Evolutionary conservation across 2,329 filamentous ascomycete species (phyloP), one percentile per base, ranked within the genome.

Genomic region (Hirsutella rhossiliensis): DNA sequence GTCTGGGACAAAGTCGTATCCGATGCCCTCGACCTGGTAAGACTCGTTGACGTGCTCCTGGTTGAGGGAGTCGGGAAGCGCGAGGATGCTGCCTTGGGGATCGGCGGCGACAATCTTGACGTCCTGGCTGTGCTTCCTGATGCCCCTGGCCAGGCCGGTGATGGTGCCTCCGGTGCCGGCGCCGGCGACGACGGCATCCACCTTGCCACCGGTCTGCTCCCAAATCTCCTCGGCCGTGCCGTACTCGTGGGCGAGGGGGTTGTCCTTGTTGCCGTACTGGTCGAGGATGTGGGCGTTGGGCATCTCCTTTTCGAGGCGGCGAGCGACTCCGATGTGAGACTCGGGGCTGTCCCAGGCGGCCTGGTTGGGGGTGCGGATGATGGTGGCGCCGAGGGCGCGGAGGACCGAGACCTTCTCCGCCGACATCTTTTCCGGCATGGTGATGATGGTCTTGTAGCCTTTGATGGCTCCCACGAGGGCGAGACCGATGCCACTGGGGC

Each of bases 21-120:
- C 92, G 56, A 98, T 98, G 38, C 92, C 92, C 68, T 98, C 92
- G 1, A 98, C 92, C 69, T 98, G 97, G 72, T 98, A 98, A 1
- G 82, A 72, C 62, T 87, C 80, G 58, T 96, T 90, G 48, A 77
- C 75, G 59, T 82, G 78, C 50, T 86, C 82, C 40, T 86, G 72
- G 63, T 98, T 98, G 53, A 98, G 69, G 6, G 64, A 56, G 52
- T 84, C 78, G 2, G 92, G 92, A 29, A 94, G 58, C 11, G 92
- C 92, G 41, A 98, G 73, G 53, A 97, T 88, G 46, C 87, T 95
- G 43, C 92, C 92, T 41, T 89, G 78, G 0, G 92, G 92, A 63
- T 98, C 92, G 5, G 90, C 92, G 3, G 87, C 89, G 44, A 98
- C 79, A 48, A 97, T 79, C 69, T 92, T 92, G 65, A 98, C 73